These are phyloP conservation scores for Candida argentea DNA, from an alignment of 805 yeast genomes.

Conservation along the genomic window DNA sequence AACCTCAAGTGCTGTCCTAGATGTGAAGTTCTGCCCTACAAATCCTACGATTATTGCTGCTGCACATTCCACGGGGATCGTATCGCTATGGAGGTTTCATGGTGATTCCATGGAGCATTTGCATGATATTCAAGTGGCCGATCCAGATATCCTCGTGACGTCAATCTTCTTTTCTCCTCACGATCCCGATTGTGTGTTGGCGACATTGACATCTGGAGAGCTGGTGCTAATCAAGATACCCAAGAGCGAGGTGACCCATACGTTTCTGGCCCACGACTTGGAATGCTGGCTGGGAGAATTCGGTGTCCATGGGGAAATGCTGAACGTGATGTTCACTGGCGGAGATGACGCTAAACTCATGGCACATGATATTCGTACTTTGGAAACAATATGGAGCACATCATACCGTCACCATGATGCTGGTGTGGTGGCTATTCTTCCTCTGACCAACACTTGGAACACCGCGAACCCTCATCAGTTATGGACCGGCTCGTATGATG, in stretches of 20 bases:
- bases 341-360: constrained; percentile 80
- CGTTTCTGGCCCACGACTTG: constrained; percentile 43
- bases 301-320: constrained; percentile 44
- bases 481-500: constrained; percentile 93
- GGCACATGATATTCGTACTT: constrained; percentile 55
- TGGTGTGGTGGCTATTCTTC: constrained; percentile 78
- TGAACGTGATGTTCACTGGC: constrained; percentile 64
- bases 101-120: constrained; percentile 9
- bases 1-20: constrained; percentile 62
- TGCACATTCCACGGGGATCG: constrained; percentile 75
- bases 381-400: constrained; percentile 29
- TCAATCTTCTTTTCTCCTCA: constrained; percentile 50
- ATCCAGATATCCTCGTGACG: constrained; percentile 44
- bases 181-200: constrained; percentile 25
- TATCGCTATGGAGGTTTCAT: constrained; percentile 49
- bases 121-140: constrained; percentile 34
- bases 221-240: constrained; percentile 32
- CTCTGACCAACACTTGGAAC: constrained; percentile 34
- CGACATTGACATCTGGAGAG: constrained; percentile 65
- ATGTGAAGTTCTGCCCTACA: constrained; percentile 56
- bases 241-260: constrained; percentile 8
- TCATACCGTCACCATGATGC: constrained; percentile 66
- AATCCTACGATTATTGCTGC: constrained; percentile 41
- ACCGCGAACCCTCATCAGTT: constrained; percentile 33
- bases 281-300: constrained; percentile 88